These are phyloP conservation scores for Solanum lycopersicoides DNA, from an alignment of 257 asterid species.

Conservation along the genomic window DNA sequence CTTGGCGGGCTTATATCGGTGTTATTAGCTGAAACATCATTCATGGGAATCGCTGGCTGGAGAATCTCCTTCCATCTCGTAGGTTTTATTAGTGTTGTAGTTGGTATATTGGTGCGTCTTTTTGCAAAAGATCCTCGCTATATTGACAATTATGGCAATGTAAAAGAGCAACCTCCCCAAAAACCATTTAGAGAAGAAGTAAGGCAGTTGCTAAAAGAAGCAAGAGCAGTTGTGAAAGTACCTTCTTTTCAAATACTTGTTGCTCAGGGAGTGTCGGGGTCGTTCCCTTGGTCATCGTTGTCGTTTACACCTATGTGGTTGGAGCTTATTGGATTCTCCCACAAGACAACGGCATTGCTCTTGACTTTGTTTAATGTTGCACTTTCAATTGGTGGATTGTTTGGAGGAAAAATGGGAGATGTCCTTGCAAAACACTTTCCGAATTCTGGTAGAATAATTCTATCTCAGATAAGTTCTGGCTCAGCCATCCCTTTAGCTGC, in stretches of 20 bases:
- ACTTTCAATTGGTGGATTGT: conserved; percentile 54
- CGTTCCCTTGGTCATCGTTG: conserved; percentile 2
- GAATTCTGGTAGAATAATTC: conserved; percentile 60
- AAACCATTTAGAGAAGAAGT: neutral
- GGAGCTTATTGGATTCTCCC: conserved; percentile 29
- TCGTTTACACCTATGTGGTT: conserved; percentile 7
- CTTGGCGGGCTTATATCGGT: conserved; percentile 74
- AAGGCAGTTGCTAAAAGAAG: conserved; percentile 28
- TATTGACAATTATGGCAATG: conserved; percentile 18
- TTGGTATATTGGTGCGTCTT: conserved; percentile 29
- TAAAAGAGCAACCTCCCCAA: conserved; percentile 15
- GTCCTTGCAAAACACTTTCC: conserved; percentile 51
- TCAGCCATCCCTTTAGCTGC: conserved; percentile 74
- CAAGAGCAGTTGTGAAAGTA: conserved; percentile 35
- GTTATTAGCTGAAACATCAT: conserved; percentile 48
- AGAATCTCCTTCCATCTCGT: conserved; percentile 77
- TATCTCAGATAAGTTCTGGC: conserved; percentile 76
- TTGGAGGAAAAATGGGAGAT: conserved; percentile 93
- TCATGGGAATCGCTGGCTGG: conserved; percentile 92
- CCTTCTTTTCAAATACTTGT: conserved; percentile 2
- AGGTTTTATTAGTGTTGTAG: conserved; percentile 43
- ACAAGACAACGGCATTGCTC: conserved; percentile 47
- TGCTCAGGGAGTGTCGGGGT: conserved; percentile 5
- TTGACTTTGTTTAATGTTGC: conserved; percentile 56
- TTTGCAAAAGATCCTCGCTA: conserved; percentile 75